phyloP scores from a whole-genome alignment of 108 stramenopile species.

The Parietichytrium sp. region DNA sequence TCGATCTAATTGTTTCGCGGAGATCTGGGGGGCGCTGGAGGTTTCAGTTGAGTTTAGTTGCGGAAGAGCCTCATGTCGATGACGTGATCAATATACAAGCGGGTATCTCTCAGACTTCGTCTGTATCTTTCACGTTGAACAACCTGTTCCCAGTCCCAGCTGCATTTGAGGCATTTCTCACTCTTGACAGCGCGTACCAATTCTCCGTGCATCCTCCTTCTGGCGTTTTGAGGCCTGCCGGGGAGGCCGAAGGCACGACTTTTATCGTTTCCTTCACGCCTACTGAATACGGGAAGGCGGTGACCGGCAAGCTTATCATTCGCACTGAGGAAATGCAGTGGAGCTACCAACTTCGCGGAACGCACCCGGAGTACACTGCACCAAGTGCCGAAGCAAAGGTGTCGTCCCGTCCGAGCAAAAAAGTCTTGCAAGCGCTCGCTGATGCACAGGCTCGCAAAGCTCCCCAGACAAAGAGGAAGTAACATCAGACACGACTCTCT shows the following conservation, averaged over 20 bases:
- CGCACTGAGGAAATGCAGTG: slow-evolving; percentile 55
- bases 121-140: slow-evolving; percentile 51
- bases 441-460: background rate
- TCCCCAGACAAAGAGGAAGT: no score
- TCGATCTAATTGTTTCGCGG: slow-evolving; percentile 51
- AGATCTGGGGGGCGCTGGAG: slow-evolving; percentile 59
- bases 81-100: slow-evolving; percentile 58
- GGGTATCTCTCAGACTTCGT: slow-evolving; percentile 1
- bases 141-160: slow-evolving; percentile 49
- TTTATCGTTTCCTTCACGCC: slow-evolving; percentile 59
- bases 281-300: slow-evolving; percentile 54
- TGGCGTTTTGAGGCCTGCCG: slow-evolving; percentile 55
- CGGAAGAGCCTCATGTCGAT: slow-evolving; percentile 55
- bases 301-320: slow-evolving; percentile 53
- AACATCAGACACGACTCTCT: no score
- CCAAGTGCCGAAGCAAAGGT: slow-evolving; percentile 29
- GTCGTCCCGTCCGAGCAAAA: background rate
- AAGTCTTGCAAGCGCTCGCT: background rate
- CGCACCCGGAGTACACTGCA: slow-evolving; percentile 33
- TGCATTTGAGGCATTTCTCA: slow-evolving; percentile 53
- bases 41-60: slow-evolving; percentile 53
- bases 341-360: slow-evolving; percentile 42
- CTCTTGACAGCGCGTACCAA: slow-evolving; percentile 28
- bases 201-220: slow-evolving; percentile 44
- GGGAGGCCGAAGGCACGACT: slow-evolving; percentile 46